Base-by-base conservation (phyloP, 495 filamentous ascomycete genomes). In the Daldinia grandis region DNA sequence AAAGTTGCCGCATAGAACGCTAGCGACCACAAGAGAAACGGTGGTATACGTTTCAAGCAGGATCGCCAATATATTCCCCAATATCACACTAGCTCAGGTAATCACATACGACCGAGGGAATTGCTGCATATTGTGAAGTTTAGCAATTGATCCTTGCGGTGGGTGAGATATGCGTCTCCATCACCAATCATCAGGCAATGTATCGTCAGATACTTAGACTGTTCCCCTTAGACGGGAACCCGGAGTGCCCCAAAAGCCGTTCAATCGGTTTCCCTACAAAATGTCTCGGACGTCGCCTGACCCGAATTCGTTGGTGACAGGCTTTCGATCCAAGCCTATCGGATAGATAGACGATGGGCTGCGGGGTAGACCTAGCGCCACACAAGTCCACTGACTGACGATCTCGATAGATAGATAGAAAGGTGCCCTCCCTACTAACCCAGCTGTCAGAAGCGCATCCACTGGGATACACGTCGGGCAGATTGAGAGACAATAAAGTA, bases 101-200 rank as follows among this genome's bases (percentile, higher is more conserved):
- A 37, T 38, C 28, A 31, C 53, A 35, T 68, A 28, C 51, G 47
- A 58, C 31, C 50, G 35, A 62, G 63, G 17, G 66, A 58, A 31
- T 64, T 65, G 25, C 27, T 49, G n/a, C 51, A 27, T 60, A 40
- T 44, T 42, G 33, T 27, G 61, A 50, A 69, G 44, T 53, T 68
- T 50, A 57, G 53, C 35, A 30, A 55, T 74, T 63, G 54, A 76
- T 66, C 74, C 67, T 47, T 37, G 63, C 15, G 54, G 61, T 71
- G 66, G 33, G 66, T 47, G 50, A 53, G 28, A 28, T 53, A 7
- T 31, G 58, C 40, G 50, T 64, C 31, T 55, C 51, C 50, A 47
- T 64, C 55, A 4, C 61, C 53, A 54, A n/a, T 49, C 40, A 47
- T 63, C 61, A 65, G 53, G 55, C 51, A 65, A 75, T 42, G 58